Percentiles rank a stretch among this genome's conserved stretches.
phyloP scores from a whole-genome alignment of 345 rosid genomes.

The Salix dunnii region DNA sequence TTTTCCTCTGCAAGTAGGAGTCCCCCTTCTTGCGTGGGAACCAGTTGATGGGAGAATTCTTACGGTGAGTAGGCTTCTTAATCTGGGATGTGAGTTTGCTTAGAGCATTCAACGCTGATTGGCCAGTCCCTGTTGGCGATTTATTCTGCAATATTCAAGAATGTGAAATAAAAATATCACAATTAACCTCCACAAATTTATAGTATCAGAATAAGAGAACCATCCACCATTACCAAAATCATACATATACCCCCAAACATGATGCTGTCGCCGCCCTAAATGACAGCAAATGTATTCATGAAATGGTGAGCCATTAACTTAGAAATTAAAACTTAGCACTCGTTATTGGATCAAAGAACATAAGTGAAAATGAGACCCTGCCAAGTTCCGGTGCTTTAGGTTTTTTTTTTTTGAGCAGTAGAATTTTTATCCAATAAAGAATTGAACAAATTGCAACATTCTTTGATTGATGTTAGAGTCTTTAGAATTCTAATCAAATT shows the following conservation, averaged over 20 bases:
- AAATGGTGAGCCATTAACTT: not conserved
- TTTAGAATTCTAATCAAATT: not conserved
- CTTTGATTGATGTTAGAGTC: not conserved
- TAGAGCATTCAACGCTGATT: slow-evolving; percentile 42
- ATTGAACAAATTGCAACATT: not conserved
- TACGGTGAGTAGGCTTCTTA: slow-evolving; percentile 79
- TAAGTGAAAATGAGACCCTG: not conserved
- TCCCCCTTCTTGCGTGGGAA: slow-evolving; percentile 77
- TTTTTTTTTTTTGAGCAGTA: not conserved
- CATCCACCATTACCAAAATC: not conserved
- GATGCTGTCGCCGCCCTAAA: not conserved
- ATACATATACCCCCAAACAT: not conserved
- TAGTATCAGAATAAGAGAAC: not conserved
- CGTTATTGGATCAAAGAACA: not conserved
- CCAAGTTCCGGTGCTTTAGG: not conserved
- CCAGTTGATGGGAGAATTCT: slow-evolving; percentile 77
- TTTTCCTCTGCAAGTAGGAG: slow-evolving; percentile 78
- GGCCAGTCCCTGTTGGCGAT: slow-evolving; percentile 53
- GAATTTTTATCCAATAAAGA: not conserved
- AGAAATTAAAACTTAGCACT: not conserved
- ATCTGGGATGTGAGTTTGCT: slow-evolving; percentile 62
- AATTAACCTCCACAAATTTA: not conserved
- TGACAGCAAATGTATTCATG: not conserved
- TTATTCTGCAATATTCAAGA: slow-evolving; percentile 46
- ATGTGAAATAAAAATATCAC: not conserved